These are phyloP conservation scores for Cryomyces minteri DNA, from an alignment of 495 filamentous ascomycete genomes.

Conservation along the genomic window DNA sequence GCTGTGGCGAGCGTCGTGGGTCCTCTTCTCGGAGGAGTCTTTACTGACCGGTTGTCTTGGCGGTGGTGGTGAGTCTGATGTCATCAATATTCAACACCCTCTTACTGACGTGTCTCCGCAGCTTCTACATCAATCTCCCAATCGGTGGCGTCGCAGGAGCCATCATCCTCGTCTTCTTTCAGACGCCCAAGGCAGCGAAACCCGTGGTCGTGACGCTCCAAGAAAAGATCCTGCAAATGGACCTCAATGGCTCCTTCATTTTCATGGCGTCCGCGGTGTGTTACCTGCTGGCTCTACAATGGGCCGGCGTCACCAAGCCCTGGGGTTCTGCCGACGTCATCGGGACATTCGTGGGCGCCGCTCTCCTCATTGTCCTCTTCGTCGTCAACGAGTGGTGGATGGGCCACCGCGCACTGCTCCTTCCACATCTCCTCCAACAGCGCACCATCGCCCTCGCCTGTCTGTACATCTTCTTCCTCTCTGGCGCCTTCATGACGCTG, in stretches of 20 bases:
- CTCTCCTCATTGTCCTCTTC: constrained; percentile 5
- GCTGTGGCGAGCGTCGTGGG: constrained; percentile 24
- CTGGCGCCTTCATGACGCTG: constrained; percentile 6
- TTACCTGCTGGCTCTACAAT: constrained; percentile 14
- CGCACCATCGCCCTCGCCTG: not conserved
- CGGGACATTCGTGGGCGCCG: constrained; percentile 26
- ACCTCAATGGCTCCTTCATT: constrained; percentile 8
- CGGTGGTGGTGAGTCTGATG: constrained; percentile 24
- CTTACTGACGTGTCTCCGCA: constrained; percentile 3
- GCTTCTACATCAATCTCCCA: constrained; percentile 37
- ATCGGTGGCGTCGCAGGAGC: constrained; percentile 23
- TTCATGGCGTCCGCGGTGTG: constrained; percentile 8
- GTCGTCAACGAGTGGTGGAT: constrained; percentile 3
- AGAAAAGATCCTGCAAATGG: constrained; percentile 14
- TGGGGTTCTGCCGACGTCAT: constrained; percentile 23
- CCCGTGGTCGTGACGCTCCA: constrained; percentile 12
- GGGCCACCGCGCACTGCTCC: constrained; percentile 10
- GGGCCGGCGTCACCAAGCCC: constrained; percentile 8
- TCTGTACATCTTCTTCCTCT: constrained; percentile 9
- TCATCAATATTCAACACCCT: not conserved
- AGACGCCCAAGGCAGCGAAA: constrained; percentile 14
- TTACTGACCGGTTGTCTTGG: constrained; percentile 26
- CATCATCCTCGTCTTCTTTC: constrained; percentile 26
- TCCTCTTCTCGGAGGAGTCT: constrained; percentile 30
- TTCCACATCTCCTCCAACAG: constrained; percentile 7